phyloP scores from a whole-genome alignment of 2,329 filamentous ascomycete species.

The Sphaceloma murrayae region DNA sequence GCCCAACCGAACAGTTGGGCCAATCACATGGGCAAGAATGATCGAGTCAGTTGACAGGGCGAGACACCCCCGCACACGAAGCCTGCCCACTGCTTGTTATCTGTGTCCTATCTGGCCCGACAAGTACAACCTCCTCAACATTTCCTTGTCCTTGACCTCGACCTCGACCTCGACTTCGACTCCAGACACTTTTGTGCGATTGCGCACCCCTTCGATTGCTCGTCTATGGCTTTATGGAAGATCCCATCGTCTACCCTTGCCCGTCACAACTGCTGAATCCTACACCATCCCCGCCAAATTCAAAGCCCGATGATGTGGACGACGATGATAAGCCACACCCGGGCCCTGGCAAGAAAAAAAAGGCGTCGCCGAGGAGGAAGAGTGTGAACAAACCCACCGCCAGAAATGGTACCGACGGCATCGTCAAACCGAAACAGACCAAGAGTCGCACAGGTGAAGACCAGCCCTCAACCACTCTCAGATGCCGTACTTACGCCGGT shows the following conservation, averaged over 20 bases:
- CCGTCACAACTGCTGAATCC: conserved; percentile 46
- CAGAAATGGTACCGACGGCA: conserved; percentile 28
- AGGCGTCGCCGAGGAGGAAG: conserved; percentile 21
- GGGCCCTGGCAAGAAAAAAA: conserved; percentile 19
- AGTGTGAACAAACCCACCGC: conserved; percentile 21
- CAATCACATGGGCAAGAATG: too few relatives aligned
- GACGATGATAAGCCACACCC: conserved; percentile 24
- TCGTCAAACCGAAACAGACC: conserved; percentile 58
- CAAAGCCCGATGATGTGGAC: conserved; percentile 23
- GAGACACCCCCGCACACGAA: too few relatives aligned
- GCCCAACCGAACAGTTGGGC: too few relatives aligned
- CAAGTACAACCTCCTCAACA: neutral
- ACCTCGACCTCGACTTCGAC: neutral
- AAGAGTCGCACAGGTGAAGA: conserved; percentile 63
- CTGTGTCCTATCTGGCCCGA: conserved; percentile 11
- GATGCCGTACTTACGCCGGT: conserved; percentile 21
- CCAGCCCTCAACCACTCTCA: neutral
- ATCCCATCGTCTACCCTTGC: conserved; percentile 52
- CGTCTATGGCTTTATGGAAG: conserved; percentile 33
- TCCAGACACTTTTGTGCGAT: conserved; percentile 11
- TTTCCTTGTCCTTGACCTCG: neutral
- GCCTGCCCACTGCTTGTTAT: too few relatives aligned
- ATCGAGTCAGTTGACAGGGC: too few relatives aligned
- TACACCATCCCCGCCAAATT: conserved; percentile 24
- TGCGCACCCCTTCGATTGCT: conserved; percentile 2